Evolutionary conservation across 331 rosid genomes (phyloP), one percentile per base, ranked within the genome.

Genomic region (Cydonia oblonga): DNA sequence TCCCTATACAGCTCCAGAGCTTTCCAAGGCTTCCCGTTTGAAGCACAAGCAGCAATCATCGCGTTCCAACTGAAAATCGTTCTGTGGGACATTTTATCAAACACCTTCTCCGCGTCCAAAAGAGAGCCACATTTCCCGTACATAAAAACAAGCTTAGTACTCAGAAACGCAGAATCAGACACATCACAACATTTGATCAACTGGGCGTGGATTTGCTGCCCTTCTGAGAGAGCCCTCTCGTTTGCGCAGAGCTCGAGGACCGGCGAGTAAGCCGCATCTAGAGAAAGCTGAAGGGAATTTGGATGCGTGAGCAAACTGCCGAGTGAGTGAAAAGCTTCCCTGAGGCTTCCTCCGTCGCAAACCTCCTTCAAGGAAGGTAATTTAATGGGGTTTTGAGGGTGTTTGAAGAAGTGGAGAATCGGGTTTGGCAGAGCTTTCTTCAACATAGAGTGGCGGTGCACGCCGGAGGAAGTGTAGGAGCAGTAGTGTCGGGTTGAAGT

Each of bases 11-110:
- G 66, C 46, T 78, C 84, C 68, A 87, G 63, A 7, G 91, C 92
- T 71, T 72, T 76, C 6, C 72, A 11, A 56, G 86, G 86, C 53
- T 83, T 81, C 67, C 87, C 87, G 58, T 76, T 79, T 20, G 91
- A 80, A 46, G 82, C 87, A 38, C 35, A 87, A 22, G 97, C 91
- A 18, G 88, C 91, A 70, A 87, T 64, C 86, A 91, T 84, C 14
- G 91, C 96, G 70, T 91, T 91, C 92, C 96, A 91, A 13, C 90
- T 83, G 66, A 85, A 91, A 83, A 89, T 72, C 0, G 92, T 89
- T 80, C 88, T 84, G 0, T 76, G 71, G 51, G 29, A 51, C 92
- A 91, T 87, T 84, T 19, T 56, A 74, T 76, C 96, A 57, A 91
- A 91, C 89, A 86, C 42, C 73, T 81, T 86, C 73, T 78, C 58